Evolutionary conservation across 2,329 filamentous ascomycete genomes (phyloP).

Genomic region (Cytospora piceae): DNA sequence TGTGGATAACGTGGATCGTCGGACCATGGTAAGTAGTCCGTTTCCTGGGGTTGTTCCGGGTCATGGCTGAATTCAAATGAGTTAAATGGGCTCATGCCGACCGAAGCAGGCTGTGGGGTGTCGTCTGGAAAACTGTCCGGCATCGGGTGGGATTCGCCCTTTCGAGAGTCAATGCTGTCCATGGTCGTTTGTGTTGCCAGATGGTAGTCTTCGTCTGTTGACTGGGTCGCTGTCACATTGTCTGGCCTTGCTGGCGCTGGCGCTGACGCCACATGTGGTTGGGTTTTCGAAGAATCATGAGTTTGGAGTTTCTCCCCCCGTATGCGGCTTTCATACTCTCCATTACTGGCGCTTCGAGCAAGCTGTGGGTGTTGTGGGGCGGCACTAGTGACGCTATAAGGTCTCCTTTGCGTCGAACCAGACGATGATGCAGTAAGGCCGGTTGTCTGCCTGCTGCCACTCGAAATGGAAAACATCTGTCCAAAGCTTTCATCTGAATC

Average conservation of each 20-base stretch:
- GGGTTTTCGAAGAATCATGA: background rate
- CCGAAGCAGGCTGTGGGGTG: conserved; percentile 18
- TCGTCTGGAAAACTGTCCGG: conserved; percentile 27
- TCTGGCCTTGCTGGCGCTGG: conserved; percentile 26
- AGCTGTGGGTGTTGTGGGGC: conserved; percentile 15
- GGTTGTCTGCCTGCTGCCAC: conserved; percentile 48
- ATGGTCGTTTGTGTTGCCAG: conserved; percentile 53
- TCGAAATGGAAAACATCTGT: conserved; percentile 63
- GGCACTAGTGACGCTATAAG: conserved; percentile 7
- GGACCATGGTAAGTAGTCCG: conserved; percentile 63
- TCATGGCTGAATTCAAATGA: conserved; percentile 44
- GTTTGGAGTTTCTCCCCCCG: conserved; percentile 39
- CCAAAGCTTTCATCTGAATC: conserved; percentile 63
- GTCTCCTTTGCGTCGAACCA: conserved; percentile 32
- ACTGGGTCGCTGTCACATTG: conserved; percentile 30
- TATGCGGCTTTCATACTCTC: conserved; percentile 52
- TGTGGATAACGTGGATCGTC: conserved; percentile 61
- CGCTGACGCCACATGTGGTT: background rate
- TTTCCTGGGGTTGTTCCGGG: conserved; percentile 53
- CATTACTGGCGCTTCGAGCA: conserved; percentile 37
- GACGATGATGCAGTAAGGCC: conserved; percentile 44
- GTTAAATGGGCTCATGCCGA: conserved; percentile 37
- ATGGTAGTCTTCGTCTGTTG: conserved; percentile 37
- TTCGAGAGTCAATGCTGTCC: conserved; percentile 34
- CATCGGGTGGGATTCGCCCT: conserved; percentile 24